Evolutionary conservation across 2,329 filamentous ascomycete species (phyloP), one percentile per base, ranked within the genome.

Genomic region (Aureobasidium vineae): DNA sequence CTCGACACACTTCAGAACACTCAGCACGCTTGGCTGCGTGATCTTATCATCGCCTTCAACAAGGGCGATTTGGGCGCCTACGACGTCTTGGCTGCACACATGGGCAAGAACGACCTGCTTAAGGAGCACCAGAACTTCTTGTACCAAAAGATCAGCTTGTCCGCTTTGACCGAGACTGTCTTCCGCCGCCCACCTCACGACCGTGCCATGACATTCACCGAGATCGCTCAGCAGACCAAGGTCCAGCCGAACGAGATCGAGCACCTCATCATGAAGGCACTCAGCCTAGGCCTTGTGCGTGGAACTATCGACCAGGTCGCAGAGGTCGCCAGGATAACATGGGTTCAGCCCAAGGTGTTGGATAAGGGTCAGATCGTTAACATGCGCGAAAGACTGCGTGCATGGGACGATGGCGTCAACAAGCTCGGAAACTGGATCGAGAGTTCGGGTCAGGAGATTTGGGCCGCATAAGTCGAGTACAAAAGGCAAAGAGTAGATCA

Each of bases 201-300:
- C 82, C 90, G 95, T 70, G 89, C 92, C 73, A 95, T 99, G 89
- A 90, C 90, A 5, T 99, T 99, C 80, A 81, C 83, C 63, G 91
- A 92, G 59, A 97, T 99, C 74, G 86, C 90, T 5, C 84, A 90
- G 71, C 94, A 98, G 82, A 99, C 95, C 3, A 96, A 97, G 79
- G 93, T 99, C 61, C 86, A 88, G 72, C 86, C 88, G 2, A 88
- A 95, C 73, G 92, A 98, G 81, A 98, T 99, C 72, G 95, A 99
- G 83, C 94, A 98, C 77, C 82, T 99, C 70, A 90, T 99, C 74
- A 99, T 99, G 95, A 98, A 97, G 84, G 95, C 95, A n/a, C 80
- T 99, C 73, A 97, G 93, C 75, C 80, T 99, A 72, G 95, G 95
- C 0, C 82, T 99, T 72, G 82, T 99, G 71, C 86, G 90, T 71